Percentiles rank a stretch among this genome's conserved stretches.
Evolutionary conservation across 129 eudicot genomes (phyloP).

Genomic region (Centaurea solstitialis): DNA sequence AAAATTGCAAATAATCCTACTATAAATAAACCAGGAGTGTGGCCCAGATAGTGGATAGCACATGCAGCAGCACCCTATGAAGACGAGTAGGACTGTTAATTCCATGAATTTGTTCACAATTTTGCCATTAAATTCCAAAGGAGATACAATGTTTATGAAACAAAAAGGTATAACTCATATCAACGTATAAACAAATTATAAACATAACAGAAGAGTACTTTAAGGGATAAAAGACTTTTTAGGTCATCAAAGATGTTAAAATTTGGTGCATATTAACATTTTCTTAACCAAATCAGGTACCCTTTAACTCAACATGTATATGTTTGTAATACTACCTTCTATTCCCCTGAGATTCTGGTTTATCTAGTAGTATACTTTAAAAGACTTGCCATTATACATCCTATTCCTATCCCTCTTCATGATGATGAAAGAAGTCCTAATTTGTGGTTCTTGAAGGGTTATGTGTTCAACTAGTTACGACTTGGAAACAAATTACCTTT

Average conservation of each 20-base stretch:
- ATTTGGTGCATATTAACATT: not conserved
- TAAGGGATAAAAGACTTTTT: not conserved
- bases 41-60: slow-evolving; percentile 90
- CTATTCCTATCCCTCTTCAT: not conserved
- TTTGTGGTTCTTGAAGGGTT: not conserved
- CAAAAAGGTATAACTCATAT: not conserved
- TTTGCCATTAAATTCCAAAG: not conserved
- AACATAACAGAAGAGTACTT: not conserved
- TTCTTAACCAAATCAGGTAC: not conserved
- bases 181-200: not conserved
- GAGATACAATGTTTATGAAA: not conserved
- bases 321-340: not conserved
- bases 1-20: slow-evolving; percentile 88
- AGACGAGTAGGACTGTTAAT: slow-evolving; percentile 12
- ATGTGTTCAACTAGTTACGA: not conserved
- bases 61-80: slow-evolving; percentile 84
- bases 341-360: not conserved
- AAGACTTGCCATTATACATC: not conserved
- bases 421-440: not conserved
- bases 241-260: not conserved
- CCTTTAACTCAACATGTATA: not conserved
- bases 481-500: not conserved
- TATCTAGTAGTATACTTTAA: not conserved
- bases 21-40: slow-evolving; percentile 89
- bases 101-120: not conserved